A percentile compares a stretch with the other conserved stretches of the same genome.
Evolutionary conservation across 768 basidiomycete species (phyloP).

Genomic region (Xanthoconium stramineum): DNA sequence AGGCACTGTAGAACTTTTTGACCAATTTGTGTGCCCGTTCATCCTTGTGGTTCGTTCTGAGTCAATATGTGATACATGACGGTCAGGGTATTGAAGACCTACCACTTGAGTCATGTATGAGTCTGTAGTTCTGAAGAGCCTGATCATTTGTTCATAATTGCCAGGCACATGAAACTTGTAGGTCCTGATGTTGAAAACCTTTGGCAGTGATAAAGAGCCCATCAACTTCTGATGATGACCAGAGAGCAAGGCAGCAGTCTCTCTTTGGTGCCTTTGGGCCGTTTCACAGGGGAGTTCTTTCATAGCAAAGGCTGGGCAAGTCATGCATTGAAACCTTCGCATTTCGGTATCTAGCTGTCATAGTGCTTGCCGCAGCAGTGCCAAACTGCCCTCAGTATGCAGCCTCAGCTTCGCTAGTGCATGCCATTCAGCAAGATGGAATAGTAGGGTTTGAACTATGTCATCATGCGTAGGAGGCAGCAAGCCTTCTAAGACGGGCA

Average conservation of each 20-base stretch:
- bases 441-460: constrained; percentile 22
- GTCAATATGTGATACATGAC: neutral
- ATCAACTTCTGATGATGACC: neutral
- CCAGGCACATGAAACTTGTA: constrained; percentile 31
- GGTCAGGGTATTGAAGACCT: neutral
- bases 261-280: neutral
- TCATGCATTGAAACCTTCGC: neutral
- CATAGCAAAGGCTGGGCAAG: neutral
- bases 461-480: constrained; percentile 25
- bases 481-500: constrained; percentile 40
- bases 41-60: neutral
- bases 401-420: too few species aligned
- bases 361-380: neutral
- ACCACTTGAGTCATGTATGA: neutral
- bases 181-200: constrained; percentile 24
- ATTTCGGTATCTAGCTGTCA: neutral
- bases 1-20: constrained; percentile 26
- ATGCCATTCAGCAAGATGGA: constrained; percentile 8
- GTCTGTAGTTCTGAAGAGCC: too few species aligned
- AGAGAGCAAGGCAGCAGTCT: neutral
- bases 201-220: neutral
- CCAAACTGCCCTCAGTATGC: neutral
- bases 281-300: neutral
- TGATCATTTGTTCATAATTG: constrained; percentile 20
- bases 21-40: constrained; percentile 6